These are phyloP conservation scores for Leptomonas pyrrhocoris DNA, from an alignment of 208 protist genomes.

Conservation along the genomic window DNA sequence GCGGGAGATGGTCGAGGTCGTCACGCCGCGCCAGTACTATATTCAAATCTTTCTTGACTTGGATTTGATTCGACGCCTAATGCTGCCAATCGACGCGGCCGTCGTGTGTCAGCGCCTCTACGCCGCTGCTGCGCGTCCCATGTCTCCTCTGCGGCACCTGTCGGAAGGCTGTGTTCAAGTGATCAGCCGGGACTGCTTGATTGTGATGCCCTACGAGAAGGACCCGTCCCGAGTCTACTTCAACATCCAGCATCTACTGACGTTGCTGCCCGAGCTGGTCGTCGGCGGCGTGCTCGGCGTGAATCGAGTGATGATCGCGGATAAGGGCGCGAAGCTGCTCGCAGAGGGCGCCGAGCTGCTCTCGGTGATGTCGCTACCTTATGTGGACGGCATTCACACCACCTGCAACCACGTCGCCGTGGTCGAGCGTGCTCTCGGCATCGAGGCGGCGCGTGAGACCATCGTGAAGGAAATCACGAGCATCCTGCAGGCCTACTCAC, in stretches of 20 bases:
- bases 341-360: constrained; percentile 94
- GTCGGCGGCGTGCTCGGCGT: constrained; percentile 95
- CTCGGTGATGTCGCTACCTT: constrained; percentile 95
- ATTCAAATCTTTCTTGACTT: constrained; percentile 95
- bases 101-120: constrained; percentile 86
- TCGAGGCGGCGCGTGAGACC: constrained; percentile 96
- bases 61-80: constrained; percentile 85
- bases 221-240: constrained; percentile 66
- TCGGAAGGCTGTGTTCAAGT: constrained; percentile 83
- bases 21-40: constrained; percentile 80
- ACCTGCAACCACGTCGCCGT: constrained; percentile 98
- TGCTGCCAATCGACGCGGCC: constrained; percentile 92
- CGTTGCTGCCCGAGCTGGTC: constrained; percentile 86
- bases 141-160: constrained; percentile 89
- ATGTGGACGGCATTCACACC: constrained; percentile 91
- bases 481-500: constrained; percentile 96
- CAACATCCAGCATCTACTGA: constrained; percentile 87
- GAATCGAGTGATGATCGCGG: constrained; percentile 96
- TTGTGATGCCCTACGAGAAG: constrained; percentile 71
- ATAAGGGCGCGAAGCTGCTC: constrained; percentile 77
- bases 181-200: constrained; percentile 60
- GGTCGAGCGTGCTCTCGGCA: constrained; percentile 95
- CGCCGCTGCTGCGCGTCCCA: constrained; percentile 56
- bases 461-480: constrained; percentile 98
- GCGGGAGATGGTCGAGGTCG: constrained; percentile 87